Base-by-base conservation (phyloP, 164 flowering plant species). In the Houttuynia cordata region DNA sequence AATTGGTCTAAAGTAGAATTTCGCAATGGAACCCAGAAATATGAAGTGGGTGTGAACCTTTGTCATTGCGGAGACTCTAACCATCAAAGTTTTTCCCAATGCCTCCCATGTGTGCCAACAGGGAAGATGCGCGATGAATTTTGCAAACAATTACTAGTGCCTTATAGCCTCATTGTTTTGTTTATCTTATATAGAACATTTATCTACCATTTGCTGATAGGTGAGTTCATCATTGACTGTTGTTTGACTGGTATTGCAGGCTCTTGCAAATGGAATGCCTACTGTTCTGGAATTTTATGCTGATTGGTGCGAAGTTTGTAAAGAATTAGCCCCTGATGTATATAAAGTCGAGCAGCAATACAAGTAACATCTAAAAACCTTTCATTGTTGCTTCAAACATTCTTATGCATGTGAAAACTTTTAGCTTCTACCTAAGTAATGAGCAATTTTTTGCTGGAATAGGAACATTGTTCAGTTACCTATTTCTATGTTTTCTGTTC, bases 271-370 rank as follows among this genome's bases (percentile, higher is more conserved):
- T 70, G 96, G 96, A 70, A 86, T 77, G 80, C 98, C 98, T 3
- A 93, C 99, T 12, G 96, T 93, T 40, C 92, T 93, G 53, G 99
- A 93, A 78, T 93, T 93, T 61, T 93, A 93, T 71, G 99, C 99
- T 14, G 99, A 93, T 78, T 93, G 99, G 98, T 92, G 96, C 70
- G 98, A 91, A 80, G 98, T 88, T 49, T 91, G 99, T 66, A 79
- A 92, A 42, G 96, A 90, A 76, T 74, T 88, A 70, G 97, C 94
- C 58, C 97, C 96, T 7, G 99, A 93, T 73, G 84, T 90, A 14
- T 93, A 89, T 77, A 86, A 80, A 76, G 87, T 90, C 53, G 94
- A 93, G 78, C 91, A 88, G 80, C 83, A 90, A 64, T 93, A 73
- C 87, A 93, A 73, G 99, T 93, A 83, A 76, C 57, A 4, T 60